Conservation (phyloP, 371 early-diverging fungal species). For the Smittium mucronatum region DNA sequence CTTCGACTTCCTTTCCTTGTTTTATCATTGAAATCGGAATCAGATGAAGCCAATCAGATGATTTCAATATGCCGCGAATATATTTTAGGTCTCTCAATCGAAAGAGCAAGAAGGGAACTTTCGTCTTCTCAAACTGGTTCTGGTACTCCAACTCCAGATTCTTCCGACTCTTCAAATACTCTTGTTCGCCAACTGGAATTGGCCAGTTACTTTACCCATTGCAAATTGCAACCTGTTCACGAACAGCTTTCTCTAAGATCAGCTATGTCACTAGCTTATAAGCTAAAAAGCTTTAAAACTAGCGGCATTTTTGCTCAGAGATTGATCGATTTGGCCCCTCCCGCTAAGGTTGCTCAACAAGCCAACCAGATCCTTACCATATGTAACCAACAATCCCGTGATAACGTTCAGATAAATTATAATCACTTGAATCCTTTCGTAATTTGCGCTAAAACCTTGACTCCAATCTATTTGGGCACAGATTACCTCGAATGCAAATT, state of each 20-base stretch:
- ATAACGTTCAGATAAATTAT: constrained; percentile 72
- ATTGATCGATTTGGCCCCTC: constrained; percentile 73
- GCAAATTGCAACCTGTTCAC: constrained; percentile 76
- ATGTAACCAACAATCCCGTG: constrained; percentile 62
- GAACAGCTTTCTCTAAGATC: constrained; percentile 63
- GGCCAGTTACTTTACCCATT: constrained; percentile 88
- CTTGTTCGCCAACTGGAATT: constrained; percentile 68
- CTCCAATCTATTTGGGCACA: constrained; percentile 78
- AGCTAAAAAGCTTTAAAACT: constrained; percentile 63
- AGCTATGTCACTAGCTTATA: constrained; percentile 71
- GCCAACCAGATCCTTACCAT: constrained; percentile 68
- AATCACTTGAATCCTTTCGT: constrained; percentile 87
- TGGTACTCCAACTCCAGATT: constrained; percentile 38
- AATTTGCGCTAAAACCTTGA: constrained; percentile 61
- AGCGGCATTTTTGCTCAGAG: constrained; percentile 74
- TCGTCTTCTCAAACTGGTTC: constrained; percentile 37
- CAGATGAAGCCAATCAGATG: constrained; percentile 59
- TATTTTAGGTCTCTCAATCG: constrained; percentile 70
- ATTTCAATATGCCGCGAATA: constrained; percentile 80
- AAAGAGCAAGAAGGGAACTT: constrained; percentile 54
- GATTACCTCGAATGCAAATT: constrained; percentile 64
- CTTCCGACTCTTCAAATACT: constrained; percentile 39
- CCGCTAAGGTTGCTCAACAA: constrained; percentile 58
- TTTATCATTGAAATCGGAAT: constrained; percentile 41
- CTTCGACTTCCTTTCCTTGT: constrained; percentile 57